phyloP scores from a whole-genome alignment of 139 green algal genomes.

The Coelastrella sp. region DNA sequence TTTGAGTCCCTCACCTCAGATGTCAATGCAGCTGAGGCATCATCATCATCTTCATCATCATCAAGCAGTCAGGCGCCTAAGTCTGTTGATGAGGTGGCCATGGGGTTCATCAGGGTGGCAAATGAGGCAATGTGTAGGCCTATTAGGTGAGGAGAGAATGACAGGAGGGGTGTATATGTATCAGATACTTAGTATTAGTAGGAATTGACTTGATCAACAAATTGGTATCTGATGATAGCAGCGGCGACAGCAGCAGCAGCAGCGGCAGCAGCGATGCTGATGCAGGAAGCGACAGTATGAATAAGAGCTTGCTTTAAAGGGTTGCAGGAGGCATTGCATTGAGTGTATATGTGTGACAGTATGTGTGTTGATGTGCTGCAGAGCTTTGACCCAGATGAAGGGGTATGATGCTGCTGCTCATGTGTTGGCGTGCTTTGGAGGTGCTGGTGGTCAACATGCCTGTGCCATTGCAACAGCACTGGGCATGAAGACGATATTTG shows the following conservation, averaged over 20 bases:
- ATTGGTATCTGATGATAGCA: too few species aligned
- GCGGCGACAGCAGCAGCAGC: too few species aligned
- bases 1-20: slow-evolving; percentile 68
- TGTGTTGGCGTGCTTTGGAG: slow-evolving; percentile 95
- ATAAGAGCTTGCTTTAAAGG: too few species aligned
- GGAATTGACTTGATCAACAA: too few species aligned
- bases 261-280: too few species aligned
- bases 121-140: slow-evolving; percentile 98
- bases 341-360: neutral
- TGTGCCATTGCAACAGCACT: slow-evolving; percentile 93
- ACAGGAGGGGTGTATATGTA: too few species aligned
- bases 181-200: too few species aligned
- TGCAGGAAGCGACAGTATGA: too few species aligned
- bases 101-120: slow-evolving; percentile 95
- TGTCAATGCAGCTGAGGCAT: slow-evolving; percentile 71
- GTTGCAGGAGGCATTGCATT: too few species aligned
- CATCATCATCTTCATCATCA: too few species aligned
- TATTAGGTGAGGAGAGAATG: slow-evolving; percentile 67
- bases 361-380: neutral
- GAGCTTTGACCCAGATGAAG: slow-evolving; percentile 53
- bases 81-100: slow-evolving; percentile 81
- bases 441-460: slow-evolving; percentile 96
- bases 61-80: slow-evolving; percentile 68
- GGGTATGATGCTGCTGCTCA: slow-evolving; percentile 92
- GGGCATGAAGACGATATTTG: slow-evolving; percentile 94